Conservation (phyloP, 2,329 filamentous ascomycete genomes). For the Thermoascus crustaceus region DNA sequence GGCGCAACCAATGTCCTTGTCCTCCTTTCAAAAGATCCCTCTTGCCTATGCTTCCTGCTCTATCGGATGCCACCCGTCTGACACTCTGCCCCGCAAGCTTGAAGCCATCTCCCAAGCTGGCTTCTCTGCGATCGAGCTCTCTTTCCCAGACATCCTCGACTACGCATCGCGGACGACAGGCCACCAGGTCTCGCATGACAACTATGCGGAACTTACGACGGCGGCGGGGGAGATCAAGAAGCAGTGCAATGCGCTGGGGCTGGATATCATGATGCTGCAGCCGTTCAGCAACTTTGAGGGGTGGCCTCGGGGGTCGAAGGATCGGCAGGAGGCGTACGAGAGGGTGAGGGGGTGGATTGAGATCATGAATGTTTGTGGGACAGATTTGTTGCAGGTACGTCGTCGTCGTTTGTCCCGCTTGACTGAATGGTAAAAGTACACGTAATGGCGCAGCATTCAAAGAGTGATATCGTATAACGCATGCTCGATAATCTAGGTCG, state of each 20-base stretch:
- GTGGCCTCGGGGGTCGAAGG: slow-evolving; percentile 52
- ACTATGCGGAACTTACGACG: slow-evolving; percentile 51
- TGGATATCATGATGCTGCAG: slow-evolving; percentile 64
- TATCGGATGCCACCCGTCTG: slow-evolving; percentile 26
- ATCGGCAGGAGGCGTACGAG: slow-evolving; percentile 55
- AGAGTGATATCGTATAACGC: no score
- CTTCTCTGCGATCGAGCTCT: slow-evolving; percentile 61
- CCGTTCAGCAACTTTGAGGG: slow-evolving; percentile 72
- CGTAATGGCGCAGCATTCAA: no score
- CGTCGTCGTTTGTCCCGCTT: no score
- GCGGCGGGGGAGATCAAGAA: slow-evolving; percentile 48
- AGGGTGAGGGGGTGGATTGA: slow-evolving; percentile 59
- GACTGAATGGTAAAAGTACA: no score
- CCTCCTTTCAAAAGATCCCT: slow-evolving; percentile 22
- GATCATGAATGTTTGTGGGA: slow-evolving; percentile 63
- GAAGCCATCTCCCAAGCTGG: slow-evolving; percentile 32
- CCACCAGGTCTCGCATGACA: slow-evolving; percentile 45
- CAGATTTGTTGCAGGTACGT: slow-evolving; percentile 60
- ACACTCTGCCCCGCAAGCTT: slow-evolving; percentile 32
- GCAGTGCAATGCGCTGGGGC: slow-evolving; percentile 45
- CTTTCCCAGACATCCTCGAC: slow-evolving; percentile 61
- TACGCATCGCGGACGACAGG: slow-evolving; percentile 50
- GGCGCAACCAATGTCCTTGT: slow-evolving; percentile 7
- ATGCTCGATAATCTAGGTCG: slow-evolving; percentile 34
- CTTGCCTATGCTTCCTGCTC: slow-evolving; percentile 38